These are phyloP conservation scores for Heliamphora exappendiculata DNA, from an alignment of 148 eudicot species.

Conservation along the genomic window DNA sequence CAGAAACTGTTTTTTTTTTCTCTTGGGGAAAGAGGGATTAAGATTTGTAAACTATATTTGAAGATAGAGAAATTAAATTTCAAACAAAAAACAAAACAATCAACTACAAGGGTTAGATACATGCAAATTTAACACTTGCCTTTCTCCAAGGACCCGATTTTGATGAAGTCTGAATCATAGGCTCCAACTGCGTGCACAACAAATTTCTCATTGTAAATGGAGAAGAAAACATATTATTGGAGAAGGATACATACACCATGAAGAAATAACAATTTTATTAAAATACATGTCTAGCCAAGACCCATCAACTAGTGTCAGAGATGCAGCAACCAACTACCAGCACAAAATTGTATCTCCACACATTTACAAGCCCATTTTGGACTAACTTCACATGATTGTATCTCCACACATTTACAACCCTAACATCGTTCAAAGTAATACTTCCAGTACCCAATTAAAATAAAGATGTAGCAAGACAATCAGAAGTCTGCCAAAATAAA, in stretches of 20 bases:
- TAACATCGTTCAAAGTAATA: not conserved
- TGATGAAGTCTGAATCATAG: slow-evolving; percentile 15
- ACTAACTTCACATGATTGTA: not conserved
- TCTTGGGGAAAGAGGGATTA: no score
- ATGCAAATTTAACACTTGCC: slow-evolving; percentile 10
- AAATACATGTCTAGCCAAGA: not conserved
- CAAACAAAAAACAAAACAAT: not conserved
- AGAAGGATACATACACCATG: not conserved
- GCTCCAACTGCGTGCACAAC: slow-evolving; percentile 10
- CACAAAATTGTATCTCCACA: not conserved
- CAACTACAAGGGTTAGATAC: not conserved
- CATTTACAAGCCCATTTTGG: not conserved
- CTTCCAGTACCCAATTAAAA: not conserved
- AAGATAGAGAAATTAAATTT: not conserved
- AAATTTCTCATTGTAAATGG: not conserved
- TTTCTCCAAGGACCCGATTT: slow-evolving; percentile 31
- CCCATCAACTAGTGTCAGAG: not conserved
- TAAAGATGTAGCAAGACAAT: not conserved
- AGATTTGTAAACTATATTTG: not conserved
- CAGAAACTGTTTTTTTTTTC: no score
- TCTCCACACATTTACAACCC: not conserved
- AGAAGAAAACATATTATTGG: not conserved
- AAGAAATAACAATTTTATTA: slow-evolving; percentile 1
- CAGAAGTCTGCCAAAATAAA: not conserved
- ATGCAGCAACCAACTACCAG: not conserved